A percentile compares a stretch with the other conserved stretches of the same genome.
These are phyloP conservation scores for Tripterygium wilfordii DNA, from an alignment of 177 flowering plant genomes.

Conservation along the genomic window DNA sequence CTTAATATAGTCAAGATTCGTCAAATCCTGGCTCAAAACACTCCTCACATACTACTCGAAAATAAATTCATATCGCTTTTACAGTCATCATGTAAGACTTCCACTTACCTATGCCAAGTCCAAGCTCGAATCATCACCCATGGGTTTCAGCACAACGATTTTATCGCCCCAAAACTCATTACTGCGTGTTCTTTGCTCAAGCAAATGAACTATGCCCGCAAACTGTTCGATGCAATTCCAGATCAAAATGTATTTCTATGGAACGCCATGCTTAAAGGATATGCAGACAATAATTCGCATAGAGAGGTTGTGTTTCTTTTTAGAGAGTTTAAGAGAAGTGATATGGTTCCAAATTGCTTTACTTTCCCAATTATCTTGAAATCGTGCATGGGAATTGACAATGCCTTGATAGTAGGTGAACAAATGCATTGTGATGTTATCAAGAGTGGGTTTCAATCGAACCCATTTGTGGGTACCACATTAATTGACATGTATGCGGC, in stretches of 20 bases:
- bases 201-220: conserved; percentile 32
- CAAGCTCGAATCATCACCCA: conserved; percentile 44
- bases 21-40: background rate
- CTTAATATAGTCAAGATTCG: conserved; percentile 5
- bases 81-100: conserved; percentile 54
- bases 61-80: conserved; percentile 50
- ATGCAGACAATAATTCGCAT: conserved; percentile 30
- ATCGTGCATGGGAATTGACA: conserved; percentile 38
- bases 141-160: conserved; percentile 35
- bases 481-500: conserved; percentile 65
- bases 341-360: conserved; percentile 44
- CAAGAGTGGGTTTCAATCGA: conserved; percentile 45
- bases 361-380: conserved; percentile 65
- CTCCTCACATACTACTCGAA: conserved; percentile 35
- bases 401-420: conserved; percentile 38
- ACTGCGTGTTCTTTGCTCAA: conserved; percentile 23
- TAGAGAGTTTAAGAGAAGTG: conserved; percentile 32
- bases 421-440: conserved; percentile 45
- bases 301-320: conserved; percentile 39
- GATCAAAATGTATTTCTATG: conserved; percentile 42
- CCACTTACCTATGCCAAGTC: conserved; percentile 42
- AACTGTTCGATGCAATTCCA: conserved; percentile 47
- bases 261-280: conserved; percentile 69
- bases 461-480: conserved; percentile 50
- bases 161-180: conserved; percentile 45